Percentiles rank a stretch among this genome's conserved stretches.
Evolutionary conservation across 2,329 filamentous ascomycete species (phyloP).

Genomic region (Oidium heveae): DNA sequence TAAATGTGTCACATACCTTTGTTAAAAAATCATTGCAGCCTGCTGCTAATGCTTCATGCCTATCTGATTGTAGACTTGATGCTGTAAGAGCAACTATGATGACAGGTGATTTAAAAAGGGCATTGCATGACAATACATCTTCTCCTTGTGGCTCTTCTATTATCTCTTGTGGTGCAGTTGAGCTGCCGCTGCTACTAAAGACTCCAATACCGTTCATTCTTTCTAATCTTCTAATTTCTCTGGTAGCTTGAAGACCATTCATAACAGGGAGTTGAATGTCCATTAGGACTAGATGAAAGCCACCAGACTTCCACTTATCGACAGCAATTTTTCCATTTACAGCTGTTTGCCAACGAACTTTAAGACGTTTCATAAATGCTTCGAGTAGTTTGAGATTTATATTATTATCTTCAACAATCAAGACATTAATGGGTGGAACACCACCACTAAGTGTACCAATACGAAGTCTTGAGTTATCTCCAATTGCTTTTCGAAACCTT

Average conservation of each 20-base stretch:
- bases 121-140: slow-evolving; percentile 40
- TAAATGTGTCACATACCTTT: slow-evolving; percentile 50
- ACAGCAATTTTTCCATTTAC: slow-evolving; percentile 89
- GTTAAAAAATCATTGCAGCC: slow-evolving; percentile 97
- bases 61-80: slow-evolving; percentile 79
- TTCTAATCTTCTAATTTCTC: slow-evolving; percentile 78
- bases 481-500: slow-evolving; percentile 29
- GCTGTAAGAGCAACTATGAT: slow-evolving; percentile 95
- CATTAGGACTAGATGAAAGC: slow-evolving; percentile 93
- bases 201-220: slow-evolving; percentile 80
- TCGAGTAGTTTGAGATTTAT: slow-evolving; percentile 89
- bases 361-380: slow-evolving; percentile 84
- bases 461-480: slow-evolving; percentile 22
- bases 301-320: slow-evolving; percentile 73
- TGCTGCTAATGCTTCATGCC: slow-evolving; percentile 79
- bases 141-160: slow-evolving; percentile 28
- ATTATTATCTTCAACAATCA: slow-evolving; percentile 96
- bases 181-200: slow-evolving; percentile 44
- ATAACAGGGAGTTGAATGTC: slow-evolving; percentile 95
- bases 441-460: slow-evolving; percentile 50
- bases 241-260: slow-evolving; percentile 83
- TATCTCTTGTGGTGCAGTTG: slow-evolving; percentile 21
- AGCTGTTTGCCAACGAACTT: slow-evolving; percentile 91
- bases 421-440: slow-evolving; percentile 85
- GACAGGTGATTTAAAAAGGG: slow-evolving; percentile 80